Base-by-base conservation (phyloP, 108 stramenopile genomes). In the Nitzschia palea region DNA sequence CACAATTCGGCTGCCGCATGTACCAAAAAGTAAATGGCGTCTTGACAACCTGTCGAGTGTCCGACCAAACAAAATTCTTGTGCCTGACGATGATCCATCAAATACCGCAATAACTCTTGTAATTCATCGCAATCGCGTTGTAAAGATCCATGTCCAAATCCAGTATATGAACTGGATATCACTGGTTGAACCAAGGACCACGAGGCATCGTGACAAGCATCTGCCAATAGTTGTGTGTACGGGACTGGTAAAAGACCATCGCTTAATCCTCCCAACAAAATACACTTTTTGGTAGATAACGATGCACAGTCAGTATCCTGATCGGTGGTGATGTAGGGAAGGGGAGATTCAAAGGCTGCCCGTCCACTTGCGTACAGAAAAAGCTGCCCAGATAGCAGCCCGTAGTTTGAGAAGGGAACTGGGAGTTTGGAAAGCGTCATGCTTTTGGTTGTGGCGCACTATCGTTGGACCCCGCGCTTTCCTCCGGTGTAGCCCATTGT, bases 11-110 rank as follows among this genome's bases (percentile, higher is more conserved):
- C 1, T 20, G 14, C 17, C 4, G 83, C 91, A 44, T 77, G 32
- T 45, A 89, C 74, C 67, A 96, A 64, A 67, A 89, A 96, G 63
- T 94, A 84, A 6, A 96, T 80, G 4, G 86, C 78, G 70, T 94
- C 86, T 68, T 98, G 97, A 76, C 94, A 96, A 32, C 97, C 97
- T 0, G 97, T 97, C 8, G 89, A 91, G 79, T 98, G 96, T 3
- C 97, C 97, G 2, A 98, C 88, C 15, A 98, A 53, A 4, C 86
- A 78, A 55, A 96, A 89, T 18, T 48, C 29, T 37, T 77, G 42
- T 17, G 78, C 89, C 22, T 71, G 50, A 44, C 83, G 83, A 74
- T 86, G 82, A 17, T 73, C 62, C 1, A 54, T 44, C 12, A 92
- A 60, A 70, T 88, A 92, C 8, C 58, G 23, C 62, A 95, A 32